Conservation (phyloP, 2,329 filamentous ascomycete species). For the Alternaria novae-zelandiae region DNA sequence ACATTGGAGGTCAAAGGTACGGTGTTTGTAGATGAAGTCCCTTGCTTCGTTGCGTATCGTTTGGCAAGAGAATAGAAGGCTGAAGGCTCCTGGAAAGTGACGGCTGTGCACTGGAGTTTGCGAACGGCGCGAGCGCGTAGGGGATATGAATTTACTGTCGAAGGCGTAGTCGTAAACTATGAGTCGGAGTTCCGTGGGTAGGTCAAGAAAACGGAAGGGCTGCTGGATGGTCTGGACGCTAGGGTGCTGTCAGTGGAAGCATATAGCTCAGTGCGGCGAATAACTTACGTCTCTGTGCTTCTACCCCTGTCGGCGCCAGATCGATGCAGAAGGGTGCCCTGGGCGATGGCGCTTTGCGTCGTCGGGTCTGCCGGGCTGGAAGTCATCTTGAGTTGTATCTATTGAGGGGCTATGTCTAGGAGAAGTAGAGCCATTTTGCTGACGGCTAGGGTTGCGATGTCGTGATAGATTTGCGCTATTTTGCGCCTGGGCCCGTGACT, state of each 20-base stretch:
- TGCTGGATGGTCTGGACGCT: neutral
- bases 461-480: no score
- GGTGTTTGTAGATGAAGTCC: neutral
- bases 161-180: neutral
- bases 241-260: neutral
- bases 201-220: neutral
- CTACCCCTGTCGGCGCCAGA: neutral
- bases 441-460: no score
- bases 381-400: neutral
- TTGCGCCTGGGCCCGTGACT: no score
- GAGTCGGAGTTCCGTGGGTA: neutral
- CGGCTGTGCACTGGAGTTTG: neutral
- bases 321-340: neutral
- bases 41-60: neutral
- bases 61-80: neutral
- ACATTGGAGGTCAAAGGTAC: neutral
- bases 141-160: neutral
- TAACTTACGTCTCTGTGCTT: neutral
- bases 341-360: neutral
- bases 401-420: neutral
- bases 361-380: neutral
- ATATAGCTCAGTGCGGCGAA: neutral
- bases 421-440: no score
- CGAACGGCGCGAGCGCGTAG: neutral
- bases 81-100: neutral